phyloP scores from a whole-genome alignment of 2,329 filamentous ascomycete species.

The Scedosporium apiospermum region DNA sequence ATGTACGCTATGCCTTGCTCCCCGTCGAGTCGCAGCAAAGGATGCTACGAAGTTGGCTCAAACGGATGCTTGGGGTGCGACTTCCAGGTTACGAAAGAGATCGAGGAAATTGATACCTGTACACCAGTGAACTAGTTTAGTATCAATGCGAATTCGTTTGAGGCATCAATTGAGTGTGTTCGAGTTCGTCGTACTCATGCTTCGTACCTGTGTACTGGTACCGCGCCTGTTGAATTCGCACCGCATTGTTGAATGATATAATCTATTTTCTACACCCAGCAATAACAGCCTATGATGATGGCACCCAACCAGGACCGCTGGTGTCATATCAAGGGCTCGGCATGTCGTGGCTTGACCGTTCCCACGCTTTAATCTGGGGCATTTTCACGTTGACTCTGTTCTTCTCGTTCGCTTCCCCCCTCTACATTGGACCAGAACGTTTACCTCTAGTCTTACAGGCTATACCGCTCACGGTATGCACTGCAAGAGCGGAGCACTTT shows the following conservation, averaged over 20 bases:
- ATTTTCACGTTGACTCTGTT: not conserved
- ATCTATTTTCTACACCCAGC: not conserved
- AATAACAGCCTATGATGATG: not conserved
- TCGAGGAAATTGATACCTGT: no score
- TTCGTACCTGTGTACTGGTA: not conserved
- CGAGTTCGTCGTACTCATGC: no score
- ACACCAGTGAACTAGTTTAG: no score
- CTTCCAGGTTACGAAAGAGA: no score
- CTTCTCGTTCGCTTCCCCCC: not conserved
- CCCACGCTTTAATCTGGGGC: not conserved
- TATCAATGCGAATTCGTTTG: no score
- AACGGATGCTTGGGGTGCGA: no score
- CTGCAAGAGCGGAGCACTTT: conserved; percentile 3
- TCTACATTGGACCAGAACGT: not conserved
- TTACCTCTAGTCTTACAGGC: not conserved
- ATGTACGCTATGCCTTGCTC: not conserved
- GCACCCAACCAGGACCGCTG: conserved; percentile 3
- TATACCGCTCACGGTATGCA: conserved; percentile 5
- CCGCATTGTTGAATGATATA: not conserved
- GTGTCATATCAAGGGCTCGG: conserved; percentile 1
- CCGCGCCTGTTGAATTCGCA: not conserved
- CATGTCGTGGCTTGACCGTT: conserved; percentile 2
- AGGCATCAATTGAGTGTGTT: no score
- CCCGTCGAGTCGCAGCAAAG: no score
- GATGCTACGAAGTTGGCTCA: no score